phyloP scores from a whole-genome alignment of 2,329 filamentous ascomycete genomes.

The Fusarium falciforme region DNA sequence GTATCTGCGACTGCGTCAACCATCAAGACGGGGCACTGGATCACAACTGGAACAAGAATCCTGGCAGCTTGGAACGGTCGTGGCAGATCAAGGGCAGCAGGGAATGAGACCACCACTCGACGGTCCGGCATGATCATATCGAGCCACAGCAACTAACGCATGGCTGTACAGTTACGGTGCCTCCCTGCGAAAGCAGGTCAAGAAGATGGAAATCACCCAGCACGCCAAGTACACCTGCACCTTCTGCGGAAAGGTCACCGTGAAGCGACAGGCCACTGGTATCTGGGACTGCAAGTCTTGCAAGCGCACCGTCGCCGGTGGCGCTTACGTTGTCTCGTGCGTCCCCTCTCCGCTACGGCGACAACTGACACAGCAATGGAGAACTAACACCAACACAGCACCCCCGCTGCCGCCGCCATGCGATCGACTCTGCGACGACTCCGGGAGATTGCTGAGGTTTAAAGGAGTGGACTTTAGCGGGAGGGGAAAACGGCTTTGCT shows the following conservation, averaged over 20 bases:
- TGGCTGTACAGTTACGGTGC: constrained; percentile 85
- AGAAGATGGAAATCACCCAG: constrained; percentile 99
- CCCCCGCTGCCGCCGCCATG: constrained; percentile 92
- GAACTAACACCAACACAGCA: constrained; percentile 66
- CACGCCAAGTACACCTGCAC: constrained; percentile 98
- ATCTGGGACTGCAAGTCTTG: constrained; percentile 98
- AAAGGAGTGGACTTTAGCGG: constrained; percentile 58
- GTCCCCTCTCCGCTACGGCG: constrained; percentile 56
- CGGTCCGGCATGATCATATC: constrained; percentile 3
- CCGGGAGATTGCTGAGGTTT: constrained; percentile 97
- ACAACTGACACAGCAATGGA: constrained; percentile 2
- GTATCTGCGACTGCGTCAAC: constrained; percentile 3
- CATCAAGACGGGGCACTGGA: constrained; percentile 6
- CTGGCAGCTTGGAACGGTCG: constrained; percentile 1
- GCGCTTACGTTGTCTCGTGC: constrained; percentile 97
- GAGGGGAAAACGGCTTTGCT: constrained; percentile 55
- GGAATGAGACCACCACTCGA: constrained; percentile 8
- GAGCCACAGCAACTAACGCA: constrained; percentile 42
- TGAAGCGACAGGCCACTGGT: constrained; percentile 90
- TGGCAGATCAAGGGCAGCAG: constrained; percentile 15
- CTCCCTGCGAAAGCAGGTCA: constrained; percentile 94
- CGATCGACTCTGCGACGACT: constrained; percentile 96
- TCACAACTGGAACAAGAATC: not conserved
- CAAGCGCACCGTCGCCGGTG: constrained; percentile 80
- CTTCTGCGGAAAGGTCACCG: constrained; percentile 97